A percentile compares a stretch with the other conserved stretches of the same genome.
Conservation (phyloP, 2,329 filamentous ascomycete species). For the Elsinoe arachidis region DNA sequence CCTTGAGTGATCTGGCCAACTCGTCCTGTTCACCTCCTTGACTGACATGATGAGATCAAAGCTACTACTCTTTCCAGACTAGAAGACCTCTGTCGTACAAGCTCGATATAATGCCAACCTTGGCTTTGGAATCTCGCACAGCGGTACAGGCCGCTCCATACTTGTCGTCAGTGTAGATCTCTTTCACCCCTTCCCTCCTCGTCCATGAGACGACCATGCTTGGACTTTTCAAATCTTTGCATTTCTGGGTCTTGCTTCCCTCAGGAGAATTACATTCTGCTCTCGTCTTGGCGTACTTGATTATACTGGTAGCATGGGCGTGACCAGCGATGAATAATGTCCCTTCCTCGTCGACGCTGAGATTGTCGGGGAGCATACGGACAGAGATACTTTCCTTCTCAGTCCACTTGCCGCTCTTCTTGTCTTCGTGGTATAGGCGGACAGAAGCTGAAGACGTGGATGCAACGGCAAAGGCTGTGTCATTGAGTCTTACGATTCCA, state of each 20-base stretch:
- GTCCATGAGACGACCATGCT: conserved; percentile 36
- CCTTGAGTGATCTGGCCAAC: neutral
- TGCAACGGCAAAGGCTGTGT: conserved; percentile 31
- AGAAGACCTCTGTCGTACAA: conserved; percentile 36
- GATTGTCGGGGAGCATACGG: conserved; percentile 32
- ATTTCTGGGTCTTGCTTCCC: conserved; percentile 17
- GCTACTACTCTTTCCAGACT: conserved; percentile 24
- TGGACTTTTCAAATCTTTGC: conserved; percentile 21
- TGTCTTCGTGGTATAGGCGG: conserved; percentile 27
- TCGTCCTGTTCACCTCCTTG: neutral
- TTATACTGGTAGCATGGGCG: conserved; percentile 28
- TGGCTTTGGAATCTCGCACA: conserved; percentile 30
- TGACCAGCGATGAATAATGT: conserved; percentile 36
- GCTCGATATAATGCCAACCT: conserved; percentile 30
- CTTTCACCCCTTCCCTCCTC: conserved; percentile 25
- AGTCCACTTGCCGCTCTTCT: conserved; percentile 14
- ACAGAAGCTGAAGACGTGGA: conserved; percentile 29
- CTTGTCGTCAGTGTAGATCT: conserved; percentile 31
- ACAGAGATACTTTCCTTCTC: conserved; percentile 18
- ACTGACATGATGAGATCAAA: neutral
- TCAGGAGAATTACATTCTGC: conserved; percentile 17
- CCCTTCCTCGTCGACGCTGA: conserved; percentile 31
- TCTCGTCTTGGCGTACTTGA: conserved; percentile 20
- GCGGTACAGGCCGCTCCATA: conserved; percentile 31
- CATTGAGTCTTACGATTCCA: conserved; percentile 32